phyloP scores from a whole-genome alignment of 176 grass and related monocot species.

The Calamus simplicifolius region DNA sequence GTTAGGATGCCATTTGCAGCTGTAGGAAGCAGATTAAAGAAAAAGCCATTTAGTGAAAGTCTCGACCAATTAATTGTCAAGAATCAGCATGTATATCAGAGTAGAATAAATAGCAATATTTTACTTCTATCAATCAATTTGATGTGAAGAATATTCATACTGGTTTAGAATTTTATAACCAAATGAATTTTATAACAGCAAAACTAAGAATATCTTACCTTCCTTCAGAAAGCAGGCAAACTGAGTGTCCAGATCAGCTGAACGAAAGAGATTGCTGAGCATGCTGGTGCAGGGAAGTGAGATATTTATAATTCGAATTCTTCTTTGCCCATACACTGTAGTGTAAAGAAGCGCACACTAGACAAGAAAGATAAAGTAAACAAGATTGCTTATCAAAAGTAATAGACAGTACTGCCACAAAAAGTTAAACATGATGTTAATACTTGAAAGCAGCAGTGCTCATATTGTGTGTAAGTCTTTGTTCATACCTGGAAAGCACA shows the following conservation, averaged over 20 bases:
- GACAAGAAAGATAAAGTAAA: conserved; percentile 12
- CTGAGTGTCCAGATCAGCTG: conserved; percentile 75
- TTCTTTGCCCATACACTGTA: conserved; percentile 73
- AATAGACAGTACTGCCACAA: not conserved
- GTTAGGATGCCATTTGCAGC: conserved; percentile 62
- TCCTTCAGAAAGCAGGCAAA: conserved; percentile 81
- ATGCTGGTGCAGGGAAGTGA: conserved; percentile 69
- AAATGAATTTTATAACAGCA: not conserved
- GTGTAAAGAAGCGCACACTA: conserved; percentile 90
- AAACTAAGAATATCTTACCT: conserved; percentile 36
- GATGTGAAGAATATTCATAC: no score
- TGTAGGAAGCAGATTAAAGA: conserved; percentile 5
- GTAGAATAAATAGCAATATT: no score
- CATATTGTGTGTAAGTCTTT: no score
- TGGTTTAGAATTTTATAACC: no score
- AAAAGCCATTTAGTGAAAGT: not conserved
- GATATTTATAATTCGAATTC: conserved; percentile 79
- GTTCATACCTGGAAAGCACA: conserved; percentile 76
- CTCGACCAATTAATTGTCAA: no score
- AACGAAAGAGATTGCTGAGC: conserved; percentile 65
- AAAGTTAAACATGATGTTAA: conserved; percentile 1
- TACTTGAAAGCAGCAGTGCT: no score
- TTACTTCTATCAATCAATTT: no score
- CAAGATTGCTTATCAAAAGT: not conserved
- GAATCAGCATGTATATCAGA: no score